Percentiles rank a stretch among this genome's conserved stretches.
phyloP scores from a whole-genome alignment of 2,329 filamentous ascomycete genomes.

The Talaromyces verruculosus region DNA sequence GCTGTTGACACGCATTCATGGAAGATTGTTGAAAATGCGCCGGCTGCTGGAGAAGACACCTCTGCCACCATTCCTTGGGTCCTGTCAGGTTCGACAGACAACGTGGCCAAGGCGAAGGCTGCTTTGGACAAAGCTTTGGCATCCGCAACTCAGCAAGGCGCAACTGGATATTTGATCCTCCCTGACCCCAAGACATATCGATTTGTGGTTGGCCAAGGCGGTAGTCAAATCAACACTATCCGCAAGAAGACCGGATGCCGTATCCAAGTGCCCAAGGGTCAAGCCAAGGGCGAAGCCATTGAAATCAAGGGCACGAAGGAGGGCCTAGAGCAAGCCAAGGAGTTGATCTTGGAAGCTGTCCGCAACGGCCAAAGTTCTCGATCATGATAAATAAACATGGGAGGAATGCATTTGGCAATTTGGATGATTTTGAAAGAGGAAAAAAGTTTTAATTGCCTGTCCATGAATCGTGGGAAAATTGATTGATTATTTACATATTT shows the following conservation, averaged over 20 bases:
- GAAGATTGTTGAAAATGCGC: constrained; percentile 66
- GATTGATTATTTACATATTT: constrained; percentile 22
- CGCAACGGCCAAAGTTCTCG: constrained; percentile 40
- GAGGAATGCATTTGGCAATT: constrained; percentile 6
- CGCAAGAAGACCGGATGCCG: constrained; percentile 88
- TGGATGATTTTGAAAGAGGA: not conserved
- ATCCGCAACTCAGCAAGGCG: constrained; percentile 52
- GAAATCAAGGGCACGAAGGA: constrained; percentile 79
- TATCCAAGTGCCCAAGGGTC: constrained; percentile 87
- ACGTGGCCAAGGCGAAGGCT: constrained; percentile 76
- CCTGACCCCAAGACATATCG: constrained; percentile 88
- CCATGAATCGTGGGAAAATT: constrained; percentile 16
- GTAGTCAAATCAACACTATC: constrained; percentile 89
- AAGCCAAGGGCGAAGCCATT: constrained; percentile 75
- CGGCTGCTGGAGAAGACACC: constrained; percentile 27
- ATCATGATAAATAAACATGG: constrained; percentile 6
- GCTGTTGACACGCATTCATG: constrained; percentile 73
- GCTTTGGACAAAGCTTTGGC: constrained; percentile 70
- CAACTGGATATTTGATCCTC: constrained; percentile 83
- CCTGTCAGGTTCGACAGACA: constrained; percentile 74
- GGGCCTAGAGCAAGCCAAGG: constrained; percentile 81
- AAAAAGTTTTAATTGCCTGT: constrained; percentile 17
- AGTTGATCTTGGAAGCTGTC: constrained; percentile 84
- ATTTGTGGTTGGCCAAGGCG: constrained; percentile 83
- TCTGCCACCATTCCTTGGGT: constrained; percentile 71